Evolutionary conservation across 768 basidiomycete genomes (phyloP).

Genomic region (Kwoniella bestiolae): DNA sequence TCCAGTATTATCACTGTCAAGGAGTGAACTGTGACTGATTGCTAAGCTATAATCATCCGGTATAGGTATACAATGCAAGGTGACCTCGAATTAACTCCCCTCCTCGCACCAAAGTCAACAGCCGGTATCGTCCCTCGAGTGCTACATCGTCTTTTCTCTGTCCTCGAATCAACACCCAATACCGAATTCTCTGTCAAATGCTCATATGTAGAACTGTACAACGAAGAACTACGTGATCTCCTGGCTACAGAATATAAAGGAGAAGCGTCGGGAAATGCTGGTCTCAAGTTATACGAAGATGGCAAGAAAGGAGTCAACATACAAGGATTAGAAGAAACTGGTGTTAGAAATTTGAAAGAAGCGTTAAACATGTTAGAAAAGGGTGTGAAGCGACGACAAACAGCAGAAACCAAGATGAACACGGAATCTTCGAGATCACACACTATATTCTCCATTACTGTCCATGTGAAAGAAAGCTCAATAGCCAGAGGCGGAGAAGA

Average conservation of each 20-base stretch:
- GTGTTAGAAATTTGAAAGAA: constrained; percentile 79
- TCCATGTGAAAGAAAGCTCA: constrained; percentile 84
- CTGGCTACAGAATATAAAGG: constrained; percentile 71
- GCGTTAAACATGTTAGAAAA: constrained; percentile 82
- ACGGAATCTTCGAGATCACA: constrained; percentile 73
- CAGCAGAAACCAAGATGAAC: constrained; percentile 96
- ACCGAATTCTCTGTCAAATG: constrained; percentile 90
- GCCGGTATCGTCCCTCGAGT: constrained; percentile 97
- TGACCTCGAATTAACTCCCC: constrained; percentile 66
- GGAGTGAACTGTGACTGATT: not conserved
- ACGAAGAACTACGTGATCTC: constrained; percentile 95
- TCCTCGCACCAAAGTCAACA: constrained; percentile 75
- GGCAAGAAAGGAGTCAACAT: constrained; percentile 84
- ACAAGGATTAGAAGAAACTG: constrained; percentile 88
- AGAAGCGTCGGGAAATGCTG: constrained; percentile 39
- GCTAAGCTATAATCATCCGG: not conserved
- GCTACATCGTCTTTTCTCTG: constrained; percentile 85
- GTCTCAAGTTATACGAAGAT: constrained; percentile 93
- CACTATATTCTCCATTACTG: constrained; percentile 94
- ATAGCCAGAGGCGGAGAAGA: constrained; percentile 72
- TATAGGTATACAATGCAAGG: constrained; percentile 92
- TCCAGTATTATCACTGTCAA: too few relatives aligned
- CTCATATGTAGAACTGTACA: constrained; percentile 94
- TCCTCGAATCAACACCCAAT: constrained; percentile 71
- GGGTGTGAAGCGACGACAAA: constrained; percentile 87